Evolutionary conservation across 2,329 filamentous ascomycete genomes (phyloP), one percentile per base, ranked within the genome.

Genomic region (Tolypocladium nubicola): DNA sequence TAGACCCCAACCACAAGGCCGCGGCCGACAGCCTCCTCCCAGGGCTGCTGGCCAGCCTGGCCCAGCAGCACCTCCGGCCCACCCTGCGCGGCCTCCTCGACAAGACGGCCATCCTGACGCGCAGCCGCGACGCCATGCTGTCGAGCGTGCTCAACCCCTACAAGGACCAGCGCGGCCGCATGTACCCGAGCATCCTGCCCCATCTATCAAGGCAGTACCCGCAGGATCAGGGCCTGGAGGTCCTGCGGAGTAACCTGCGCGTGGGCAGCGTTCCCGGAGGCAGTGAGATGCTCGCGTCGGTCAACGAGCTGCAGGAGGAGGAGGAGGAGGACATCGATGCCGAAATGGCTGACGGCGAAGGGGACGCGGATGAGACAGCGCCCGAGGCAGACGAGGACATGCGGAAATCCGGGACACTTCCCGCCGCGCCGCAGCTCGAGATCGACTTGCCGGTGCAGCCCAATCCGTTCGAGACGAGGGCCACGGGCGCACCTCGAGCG

Each of bases 71-170:
- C 66, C 73, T 96, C 41, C 81, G 87, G n/a, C 82, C 86, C 10
- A 82, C 87, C 2, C 68, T 90, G 23, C 86, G 93, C 55, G 82
- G 85, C 13, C 83, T 90, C 53, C 78, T 96, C 61, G 90, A 97
- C 66, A 87, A 89, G 61, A 89, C 89, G 3, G 88, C 90, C 23
- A 87, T 96, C 57, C 74, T 96, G 26, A 81, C 79, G 6, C 78
- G 80, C 59, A 79, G 86, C 68, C 85, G 84, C 66, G 77, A 85
- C 38, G 87, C 88, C 47, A 89, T 97, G 81, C 67, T 94, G 13
- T 84, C 90, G 7, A 93, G 90, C 68, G 85, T 95, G 14, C 75
- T 97, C 59, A 90, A 94, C 70, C 89, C 90, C 0, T 83, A 85
- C 70, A 74, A 84, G 61, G 76, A 85, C 66, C 76, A 82, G 65